These are phyloP conservation scores for Murraya paniculata DNA, from an alignment of 345 rosid genomes.

Conservation along the genomic window DNA sequence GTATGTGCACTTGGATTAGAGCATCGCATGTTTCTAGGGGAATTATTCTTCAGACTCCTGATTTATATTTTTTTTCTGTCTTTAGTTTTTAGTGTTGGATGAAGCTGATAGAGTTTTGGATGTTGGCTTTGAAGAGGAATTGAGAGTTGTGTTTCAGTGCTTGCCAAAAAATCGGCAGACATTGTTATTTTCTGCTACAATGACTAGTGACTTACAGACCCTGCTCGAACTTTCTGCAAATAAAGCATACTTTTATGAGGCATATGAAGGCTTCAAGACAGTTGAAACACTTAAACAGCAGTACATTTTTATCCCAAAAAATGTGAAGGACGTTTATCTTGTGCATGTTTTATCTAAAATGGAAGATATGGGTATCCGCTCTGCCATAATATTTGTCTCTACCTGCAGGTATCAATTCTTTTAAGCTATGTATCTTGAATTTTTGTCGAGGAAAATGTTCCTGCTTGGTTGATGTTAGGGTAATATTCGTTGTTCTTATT, in stretches of 20 bases:
- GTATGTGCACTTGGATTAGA: not conserved
- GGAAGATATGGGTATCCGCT: slow-evolving; percentile 83
- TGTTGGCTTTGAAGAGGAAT: slow-evolving; percentile 89
- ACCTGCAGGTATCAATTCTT: slow-evolving; percentile 73
- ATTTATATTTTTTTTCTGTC: slow-evolving; percentile 9
- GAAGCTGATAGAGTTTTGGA: slow-evolving; percentile 98
- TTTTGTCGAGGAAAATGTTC: not conserved
- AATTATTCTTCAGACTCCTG: not conserved
- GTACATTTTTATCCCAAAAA: slow-evolving; percentile 63
- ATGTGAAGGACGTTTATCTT: slow-evolving; percentile 85
- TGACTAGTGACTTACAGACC: slow-evolving; percentile 72
- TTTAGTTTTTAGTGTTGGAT: slow-evolving; percentile 82
- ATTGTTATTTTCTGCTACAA: slow-evolving; percentile 88
- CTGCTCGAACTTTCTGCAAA: slow-evolving; percentile 78
- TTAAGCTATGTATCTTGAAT: not conserved
- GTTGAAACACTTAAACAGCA: slow-evolving; percentile 89
- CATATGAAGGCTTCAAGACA: slow-evolving; percentile 85
- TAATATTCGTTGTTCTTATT: not conserved
- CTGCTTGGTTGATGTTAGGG: not conserved
- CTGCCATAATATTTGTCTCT: slow-evolving; percentile 90
- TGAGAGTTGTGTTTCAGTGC: slow-evolving; percentile 62
- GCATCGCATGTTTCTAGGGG: not conserved
- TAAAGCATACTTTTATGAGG: slow-evolving; percentile 92
- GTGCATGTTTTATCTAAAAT: slow-evolving; percentile 68
- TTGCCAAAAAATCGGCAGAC: slow-evolving; percentile 81